Percentiles rank a stretch among this genome's conserved stretches.
These are phyloP conservation scores for Trametes cinnabarina DNA, from an alignment of 768 basidiomycete genomes.

Conservation along the genomic window DNA sequence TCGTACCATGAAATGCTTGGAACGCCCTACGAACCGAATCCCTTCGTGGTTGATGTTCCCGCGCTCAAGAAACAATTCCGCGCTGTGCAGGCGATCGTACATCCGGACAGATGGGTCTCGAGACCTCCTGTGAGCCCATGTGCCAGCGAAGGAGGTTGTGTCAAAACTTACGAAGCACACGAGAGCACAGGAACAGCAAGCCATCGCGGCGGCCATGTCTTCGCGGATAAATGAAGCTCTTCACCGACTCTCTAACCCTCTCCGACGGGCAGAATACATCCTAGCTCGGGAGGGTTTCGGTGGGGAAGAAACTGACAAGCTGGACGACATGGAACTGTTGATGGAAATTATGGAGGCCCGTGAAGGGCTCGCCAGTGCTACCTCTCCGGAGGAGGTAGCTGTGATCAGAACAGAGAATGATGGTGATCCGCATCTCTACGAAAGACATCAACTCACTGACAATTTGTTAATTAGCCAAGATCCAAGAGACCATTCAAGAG, in stretches of 20 bases:
- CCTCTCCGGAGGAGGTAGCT: slow-evolving; percentile 47
- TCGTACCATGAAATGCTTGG: slow-evolving; percentile 71
- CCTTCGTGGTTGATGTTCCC: slow-evolving; percentile 63
- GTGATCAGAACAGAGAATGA: slow-evolving; percentile 52
- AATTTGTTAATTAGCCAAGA: slow-evolving; percentile 43
- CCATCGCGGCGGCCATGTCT: slow-evolving; percentile 64
- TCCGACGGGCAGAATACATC: slow-evolving; percentile 80
- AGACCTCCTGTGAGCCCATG: slow-evolving; percentile 36
- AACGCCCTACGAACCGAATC: slow-evolving; percentile 59
- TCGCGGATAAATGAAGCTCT: slow-evolving; percentile 83
- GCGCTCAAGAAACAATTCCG: slow-evolving; percentile 66
- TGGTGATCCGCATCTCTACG: slow-evolving; percentile 37
- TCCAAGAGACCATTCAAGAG: slow-evolving; percentile 42
- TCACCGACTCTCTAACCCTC: slow-evolving; percentile 66
- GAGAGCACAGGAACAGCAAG: slow-evolving; percentile 48
- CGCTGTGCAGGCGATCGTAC: slow-evolving; percentile 69
- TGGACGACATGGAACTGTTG: slow-evolving; percentile 70
- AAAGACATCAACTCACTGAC: background rate
- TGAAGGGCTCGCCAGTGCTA: slow-evolving; percentile 71
- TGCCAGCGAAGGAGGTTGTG: background rate
- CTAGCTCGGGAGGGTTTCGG: slow-evolving; percentile 58
- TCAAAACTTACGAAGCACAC: background rate
- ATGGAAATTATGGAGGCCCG: slow-evolving; percentile 75
- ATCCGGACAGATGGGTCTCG: slow-evolving; percentile 82
- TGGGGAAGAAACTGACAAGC: slow-evolving; percentile 65